Evolutionary conservation across 441 rosid genomes (phyloP), one percentile per base, ranked within the genome.

Genomic region (Adansonia gregorii): DNA sequence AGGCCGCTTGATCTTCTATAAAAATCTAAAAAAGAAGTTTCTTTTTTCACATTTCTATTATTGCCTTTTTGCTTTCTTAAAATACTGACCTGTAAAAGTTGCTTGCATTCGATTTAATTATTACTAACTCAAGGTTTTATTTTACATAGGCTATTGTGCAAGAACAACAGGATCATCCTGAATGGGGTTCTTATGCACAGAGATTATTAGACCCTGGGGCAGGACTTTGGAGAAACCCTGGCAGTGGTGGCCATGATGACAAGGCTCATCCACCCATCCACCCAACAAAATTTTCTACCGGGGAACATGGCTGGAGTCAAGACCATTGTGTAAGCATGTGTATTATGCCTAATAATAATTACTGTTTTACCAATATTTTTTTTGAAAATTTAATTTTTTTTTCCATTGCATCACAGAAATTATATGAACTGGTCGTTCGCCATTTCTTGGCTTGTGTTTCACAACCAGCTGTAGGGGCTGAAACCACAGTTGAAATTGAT

Each of bases 251-350:
- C 66, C 99, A 91, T 80, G 99, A 95, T 80, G 99, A 95, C 87
- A 94, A 95, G 86, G 99, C 99, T 56, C 98, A 95, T 79, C 99
- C 99, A 73, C 99, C 99, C 71, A 95, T 95, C 75, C 99, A 95
- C 76, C 99, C 99, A 10, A 93, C 99, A 66, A 95, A 92, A 77
- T 95, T 87, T 89, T 95, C 98, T 60, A 64, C 89, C 64, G 98
- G 99, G 67, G 97, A 95, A 85, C 82, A 78, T 77, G 67, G 86
- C 68, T 95, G 99, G 99, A 95, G 92, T 74, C 92, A 87, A 82
- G 99, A 95, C 80, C 99, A 95, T 85, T 91, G 79, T 77, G 99
- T 89, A 82, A 85, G 92, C 81, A 54, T 63, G 70, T 63, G 24
- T 75, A 52, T 64, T 63, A 35, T 46, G n/a, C 59, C 56, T 61